These are phyloP conservation scores for Nothopassalora personata DNA, from an alignment of 2,329 filamentous ascomycete genomes.

Conservation along the genomic window DNA sequence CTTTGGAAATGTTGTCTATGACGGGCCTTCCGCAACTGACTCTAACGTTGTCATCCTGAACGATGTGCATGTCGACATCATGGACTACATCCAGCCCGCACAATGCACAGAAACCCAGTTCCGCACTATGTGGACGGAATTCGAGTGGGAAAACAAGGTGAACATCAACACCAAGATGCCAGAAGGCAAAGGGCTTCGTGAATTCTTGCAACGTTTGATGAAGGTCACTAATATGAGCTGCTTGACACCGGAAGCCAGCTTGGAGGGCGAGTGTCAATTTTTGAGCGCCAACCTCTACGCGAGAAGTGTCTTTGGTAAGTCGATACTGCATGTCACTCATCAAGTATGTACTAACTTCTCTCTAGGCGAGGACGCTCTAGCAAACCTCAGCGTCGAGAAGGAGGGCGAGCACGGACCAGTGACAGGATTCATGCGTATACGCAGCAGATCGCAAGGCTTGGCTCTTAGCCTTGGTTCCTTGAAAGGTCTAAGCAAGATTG, in stretches of 20 bases:
- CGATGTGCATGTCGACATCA: conserved; percentile 96
- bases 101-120: conserved; percentile 97
- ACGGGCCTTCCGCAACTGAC: conserved; percentile 84
- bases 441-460: conserved; percentile 91
- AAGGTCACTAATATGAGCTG: conserved; percentile 98
- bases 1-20: conserved; percentile 97
- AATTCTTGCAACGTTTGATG: conserved; percentile 93
- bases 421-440: conserved; percentile 94
- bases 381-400: conserved; percentile 96
- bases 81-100: conserved; percentile 99
- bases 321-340: neutral
- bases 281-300: conserved; percentile 95
- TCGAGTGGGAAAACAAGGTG: conserved; percentile 99
- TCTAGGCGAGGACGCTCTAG: conserved; percentile 91
- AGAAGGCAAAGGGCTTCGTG: conserved; percentile 73
- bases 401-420: conserved; percentile 92
- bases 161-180: conserved; percentile 89
- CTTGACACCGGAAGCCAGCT: conserved; percentile 87
- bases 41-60: conserved; percentile 97
- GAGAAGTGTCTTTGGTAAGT: conserved; percentile 94
- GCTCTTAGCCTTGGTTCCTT: conserved; percentile 88
- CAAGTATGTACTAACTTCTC: conserved; percentile 13
- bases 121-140: conserved; percentile 99
- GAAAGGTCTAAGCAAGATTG: conserved; percentile 80
- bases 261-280: conserved; percentile 98